These are phyloP conservation scores for Medicago truncatula DNA, from an alignment of 306 rosid species.

Conservation along the genomic window DNA sequence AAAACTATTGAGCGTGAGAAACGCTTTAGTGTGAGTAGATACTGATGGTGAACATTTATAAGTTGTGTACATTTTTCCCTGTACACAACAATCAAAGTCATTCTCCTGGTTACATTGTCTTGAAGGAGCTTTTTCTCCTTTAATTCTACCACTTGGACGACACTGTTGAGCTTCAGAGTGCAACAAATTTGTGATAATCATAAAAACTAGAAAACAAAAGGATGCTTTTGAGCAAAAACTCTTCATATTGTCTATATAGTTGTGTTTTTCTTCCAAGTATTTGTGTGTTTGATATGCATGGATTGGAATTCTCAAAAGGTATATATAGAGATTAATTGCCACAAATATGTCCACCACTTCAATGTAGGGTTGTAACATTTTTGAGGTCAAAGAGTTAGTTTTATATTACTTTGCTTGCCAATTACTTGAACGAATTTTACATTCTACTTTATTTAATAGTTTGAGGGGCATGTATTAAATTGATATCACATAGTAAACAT, in stretches of 20 bases:
- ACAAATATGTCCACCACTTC: background rate
- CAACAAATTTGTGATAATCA: background rate
- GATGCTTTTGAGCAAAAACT: conserved; percentile 7
- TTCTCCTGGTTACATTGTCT: background rate
- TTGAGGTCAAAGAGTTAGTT: conserved; percentile 1
- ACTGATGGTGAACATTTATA: background rate
- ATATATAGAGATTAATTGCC: conserved; percentile 26
- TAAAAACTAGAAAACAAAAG: background rate
- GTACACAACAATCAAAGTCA: background rate
- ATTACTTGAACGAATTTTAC: too few species aligned
- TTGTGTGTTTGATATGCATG: background rate
- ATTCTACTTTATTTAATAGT: background rate
- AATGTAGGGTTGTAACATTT: background rate
- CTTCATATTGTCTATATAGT: conserved; percentile 1
- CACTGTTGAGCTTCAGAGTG: conserved; percentile 31
- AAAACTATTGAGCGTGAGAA: background rate
- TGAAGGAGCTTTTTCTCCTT: background rate
- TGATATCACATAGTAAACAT: too few species aligned
- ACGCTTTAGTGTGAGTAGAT: background rate
- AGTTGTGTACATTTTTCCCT: background rate
- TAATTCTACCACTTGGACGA: background rate
- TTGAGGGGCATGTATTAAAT: background rate
- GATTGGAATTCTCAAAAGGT: background rate
- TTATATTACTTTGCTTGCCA: background rate
- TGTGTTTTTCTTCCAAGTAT: background rate